Conservation (phyloP, 352 stramenopile species). For the Phytophthora fragariae region DNA sequence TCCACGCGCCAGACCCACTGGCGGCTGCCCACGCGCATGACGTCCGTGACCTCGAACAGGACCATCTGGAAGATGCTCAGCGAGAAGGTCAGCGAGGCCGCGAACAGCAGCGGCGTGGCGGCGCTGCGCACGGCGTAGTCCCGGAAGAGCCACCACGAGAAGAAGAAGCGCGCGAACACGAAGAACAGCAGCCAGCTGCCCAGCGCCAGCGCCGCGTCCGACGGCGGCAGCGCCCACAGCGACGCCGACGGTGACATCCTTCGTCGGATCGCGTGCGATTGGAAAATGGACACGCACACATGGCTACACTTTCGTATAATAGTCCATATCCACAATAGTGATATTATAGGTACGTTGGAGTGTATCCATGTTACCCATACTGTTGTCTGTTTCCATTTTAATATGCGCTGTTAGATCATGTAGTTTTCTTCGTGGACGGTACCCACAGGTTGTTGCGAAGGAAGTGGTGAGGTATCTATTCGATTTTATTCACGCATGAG, state of each 20-base stretch:
- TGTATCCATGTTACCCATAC: too few species aligned
- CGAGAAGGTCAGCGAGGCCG: constrained; percentile 76
- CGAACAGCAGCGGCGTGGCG: constrained; percentile 74
- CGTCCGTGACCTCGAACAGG: constrained; percentile 80
- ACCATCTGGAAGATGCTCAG: constrained; percentile 86
- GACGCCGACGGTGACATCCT: constrained; percentile 12
- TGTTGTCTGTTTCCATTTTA: too few species aligned
- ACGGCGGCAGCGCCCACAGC: constrained; percentile 35
- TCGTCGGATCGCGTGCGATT: constrained; percentile 3
- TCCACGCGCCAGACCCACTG: constrained; percentile 84
- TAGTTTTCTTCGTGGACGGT: constrained; percentile 42
- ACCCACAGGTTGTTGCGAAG: constrained; percentile 25
- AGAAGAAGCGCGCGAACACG: constrained; percentile 80
- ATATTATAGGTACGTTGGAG: too few species aligned
- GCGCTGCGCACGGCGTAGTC: constrained; percentile 80
- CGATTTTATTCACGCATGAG: constrained; percentile 22
- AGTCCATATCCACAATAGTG: neutral
- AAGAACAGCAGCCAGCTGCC: constrained; percentile 67
- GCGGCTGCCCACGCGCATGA: constrained; percentile 65
- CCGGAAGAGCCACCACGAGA: constrained; percentile 85
- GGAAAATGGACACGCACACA: neutral
- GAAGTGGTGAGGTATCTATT: constrained; percentile 58
- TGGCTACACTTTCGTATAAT: neutral
- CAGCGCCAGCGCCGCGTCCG: constrained; percentile 40
- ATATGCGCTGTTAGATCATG: constrained; percentile 21